Conservation (phyloP, 129 eudicot genomes). For the Saussurea involucrata region DNA sequence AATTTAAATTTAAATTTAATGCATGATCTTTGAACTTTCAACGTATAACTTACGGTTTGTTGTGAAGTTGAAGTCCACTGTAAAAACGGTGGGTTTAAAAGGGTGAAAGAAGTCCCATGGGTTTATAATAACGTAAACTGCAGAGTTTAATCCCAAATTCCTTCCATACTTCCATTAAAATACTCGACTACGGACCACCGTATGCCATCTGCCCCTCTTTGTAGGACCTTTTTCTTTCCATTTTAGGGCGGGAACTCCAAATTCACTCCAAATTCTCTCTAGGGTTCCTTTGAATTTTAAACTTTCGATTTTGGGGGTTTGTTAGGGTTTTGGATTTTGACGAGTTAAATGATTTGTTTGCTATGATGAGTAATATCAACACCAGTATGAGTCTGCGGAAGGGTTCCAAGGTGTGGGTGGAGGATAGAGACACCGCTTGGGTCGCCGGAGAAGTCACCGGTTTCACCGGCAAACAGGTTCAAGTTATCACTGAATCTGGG, state of each 20-base stretch:
- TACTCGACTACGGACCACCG: conserved; percentile 20
- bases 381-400: conserved; percentile 65
- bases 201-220: conserved; percentile 11
- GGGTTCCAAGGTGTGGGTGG: conserved; percentile 87
- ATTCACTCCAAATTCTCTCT: conserved; percentile 20
- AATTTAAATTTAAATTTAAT: no score
- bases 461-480: conserved; percentile 65
- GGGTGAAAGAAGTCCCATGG: background rate
- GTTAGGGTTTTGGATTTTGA: conserved; percentile 21
- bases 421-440: conserved; percentile 79
- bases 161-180: background rate
- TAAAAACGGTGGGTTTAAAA: background rate
- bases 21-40: background rate
- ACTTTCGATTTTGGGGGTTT: conserved; percentile 19
- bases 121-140: background rate
- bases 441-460: conserved; percentile 72
- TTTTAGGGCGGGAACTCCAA: conserved; percentile 40
- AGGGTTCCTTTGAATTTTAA: conserved; percentile 37
- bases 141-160: background rate
- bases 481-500: conserved; percentile 45
- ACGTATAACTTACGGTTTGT: background rate
- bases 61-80: background rate
- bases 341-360: conserved; percentile 9
- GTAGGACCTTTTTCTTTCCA: conserved; percentile 11
- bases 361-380: conserved; percentile 15